Evolutionary conservation across 345 rosid species (phyloP).

Genomic region (Eutrema yunnanense): DNA sequence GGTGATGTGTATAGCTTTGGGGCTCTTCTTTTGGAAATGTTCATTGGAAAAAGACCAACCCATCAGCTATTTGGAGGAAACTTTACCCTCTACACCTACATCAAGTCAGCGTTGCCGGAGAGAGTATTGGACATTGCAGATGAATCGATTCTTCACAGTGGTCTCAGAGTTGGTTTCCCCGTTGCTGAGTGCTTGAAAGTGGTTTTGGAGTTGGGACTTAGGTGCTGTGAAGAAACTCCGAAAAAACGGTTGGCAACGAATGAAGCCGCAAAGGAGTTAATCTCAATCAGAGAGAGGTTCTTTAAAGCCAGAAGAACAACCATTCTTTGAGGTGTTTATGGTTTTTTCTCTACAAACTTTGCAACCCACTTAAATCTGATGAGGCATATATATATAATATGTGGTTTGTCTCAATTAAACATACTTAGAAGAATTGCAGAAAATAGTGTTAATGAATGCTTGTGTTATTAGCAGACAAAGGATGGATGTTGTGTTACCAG

Average conservation of each 20-base stretch:
- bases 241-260: not conserved
- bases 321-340: not conserved
- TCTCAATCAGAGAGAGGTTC: not conserved
- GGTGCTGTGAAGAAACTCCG: conserved; percentile 15
- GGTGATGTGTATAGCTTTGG: conserved; percentile 26
- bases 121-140: not conserved
- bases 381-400: too few species aligned
- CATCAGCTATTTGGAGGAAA: not conserved
- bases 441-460: not conserved
- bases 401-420: too few species aligned
- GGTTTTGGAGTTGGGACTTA: too few species aligned
- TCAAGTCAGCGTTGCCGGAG: too few species aligned
- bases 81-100: too few species aligned
- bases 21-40: conserved; percentile 11
- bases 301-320: not conserved
- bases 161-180: too few species aligned
- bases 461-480: not conserved
- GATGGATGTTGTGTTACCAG: not conserved
- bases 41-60: conserved; percentile 4
- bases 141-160: not conserved
- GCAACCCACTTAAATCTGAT: not conserved
- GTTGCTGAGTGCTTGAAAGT: too few species aligned
- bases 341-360: not conserved
- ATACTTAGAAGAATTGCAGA: not conserved
- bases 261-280: too few species aligned